Evolutionary conservation across 176 grass and related monocot genomes (phyloP), one percentile per base, ranked within the genome.

Genomic region (Bolboschoenus planiculmis): DNA sequence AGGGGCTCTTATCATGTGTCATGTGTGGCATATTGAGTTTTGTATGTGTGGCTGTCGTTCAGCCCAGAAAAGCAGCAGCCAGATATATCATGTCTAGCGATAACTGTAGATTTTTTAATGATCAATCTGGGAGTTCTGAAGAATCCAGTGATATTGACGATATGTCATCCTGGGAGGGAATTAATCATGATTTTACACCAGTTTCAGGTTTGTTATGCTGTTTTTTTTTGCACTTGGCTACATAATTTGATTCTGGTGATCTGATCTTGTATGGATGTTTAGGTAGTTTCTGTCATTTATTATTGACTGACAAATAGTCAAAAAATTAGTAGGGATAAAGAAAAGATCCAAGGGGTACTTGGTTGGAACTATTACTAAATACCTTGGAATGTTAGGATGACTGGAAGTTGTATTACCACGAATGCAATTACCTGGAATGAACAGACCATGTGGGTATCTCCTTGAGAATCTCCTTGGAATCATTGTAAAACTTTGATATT

Each of bases 1-100:
- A 93, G 89, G 96, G 96, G 72, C 68, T 92, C 53, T 86, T 99
- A 78, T 94, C 96, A 42, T 99, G 96, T 44, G 92, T 99, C 56
- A 90, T 92, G 73, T 99, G 96, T 84, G 92, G 96, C 61, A 95
- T 99, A 88, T 85, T 99, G 89, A 99, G 91, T 66, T 99, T 91
- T 91, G 89, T 89, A 65, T 99, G 96, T 84, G 87, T 95, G 80
- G 96, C 92, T 50, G 86, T 99, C 13, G 83, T 99, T 90, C 90
- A 93, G 87, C 96, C 92, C 72, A 93, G 81, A 90, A 88, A 99
- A 82, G 76, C 84, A 65, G 86, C 92, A 53, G 86, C 89, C 20
- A 90, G 90, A 74, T 95, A 88, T 90, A 68, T 95, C 47, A 86
- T 93, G 86, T 90, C 89, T 57, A 83, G 78, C 24, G 47, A 46